Percentiles rank a stretch among this genome's conserved stretches.
phyloP scores from a whole-genome alignment of 768 basidiomycete genomes.

The Tubosaeta sp. region DNA sequence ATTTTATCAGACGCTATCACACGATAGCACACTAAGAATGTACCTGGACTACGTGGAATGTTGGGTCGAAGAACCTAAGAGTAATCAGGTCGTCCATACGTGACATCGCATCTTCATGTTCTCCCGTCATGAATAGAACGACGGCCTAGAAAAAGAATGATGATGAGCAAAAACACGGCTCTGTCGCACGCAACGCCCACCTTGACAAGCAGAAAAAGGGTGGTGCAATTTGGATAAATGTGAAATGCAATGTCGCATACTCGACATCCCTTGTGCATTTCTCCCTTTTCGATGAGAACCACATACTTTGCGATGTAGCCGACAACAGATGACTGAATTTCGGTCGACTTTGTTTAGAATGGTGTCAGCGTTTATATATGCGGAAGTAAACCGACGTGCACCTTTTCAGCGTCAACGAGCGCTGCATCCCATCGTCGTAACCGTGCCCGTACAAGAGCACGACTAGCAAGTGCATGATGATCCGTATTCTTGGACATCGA shows the following conservation, averaged over 20 bases:
- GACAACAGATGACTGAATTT: not conserved
- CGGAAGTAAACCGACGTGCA: not conserved
- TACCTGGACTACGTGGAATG: not conserved
- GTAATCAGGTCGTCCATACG: not conserved
- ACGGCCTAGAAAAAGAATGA: not conserved
- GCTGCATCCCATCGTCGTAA: not conserved
- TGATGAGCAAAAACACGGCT: not conserved
- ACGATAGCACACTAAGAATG: not conserved
- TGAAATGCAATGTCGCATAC: conserved; percentile 1
- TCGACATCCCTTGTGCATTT: not conserved
- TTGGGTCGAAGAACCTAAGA: not conserved
- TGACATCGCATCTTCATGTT: not conserved
- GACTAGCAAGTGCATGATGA: not conserved
- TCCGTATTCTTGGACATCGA: not conserved
- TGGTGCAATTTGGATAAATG: not conserved
- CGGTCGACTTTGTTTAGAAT: not conserved
- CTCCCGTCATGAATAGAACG: not conserved
- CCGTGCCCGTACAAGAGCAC: not conserved
- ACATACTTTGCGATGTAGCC: not conserved
- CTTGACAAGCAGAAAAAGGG: conserved; percentile 1
- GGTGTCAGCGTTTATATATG: not conserved
- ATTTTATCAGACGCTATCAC: not conserved
- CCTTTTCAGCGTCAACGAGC: not conserved
- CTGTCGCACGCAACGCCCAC: not conserved
- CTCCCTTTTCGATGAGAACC: not conserved